A percentile compares a stretch with the other conserved stretches of the same genome.
These are phyloP conservation scores for Gentiana macrophylla DNA, from an alignment of 257 asterid species.

Conservation along the genomic window DNA sequence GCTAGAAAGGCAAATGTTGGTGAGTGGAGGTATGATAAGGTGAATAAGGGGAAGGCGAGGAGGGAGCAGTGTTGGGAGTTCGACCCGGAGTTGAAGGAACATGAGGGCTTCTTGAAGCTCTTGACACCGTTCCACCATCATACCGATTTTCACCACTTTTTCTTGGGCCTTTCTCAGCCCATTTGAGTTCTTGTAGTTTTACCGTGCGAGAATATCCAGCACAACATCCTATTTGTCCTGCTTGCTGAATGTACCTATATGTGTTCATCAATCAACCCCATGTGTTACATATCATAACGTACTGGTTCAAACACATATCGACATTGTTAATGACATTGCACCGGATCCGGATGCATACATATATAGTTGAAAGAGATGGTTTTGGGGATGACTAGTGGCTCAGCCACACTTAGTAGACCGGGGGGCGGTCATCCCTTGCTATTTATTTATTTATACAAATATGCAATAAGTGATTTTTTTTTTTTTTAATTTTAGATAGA, in stretches of 20 bases:
- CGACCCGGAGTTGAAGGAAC: slow-evolving; percentile 12
- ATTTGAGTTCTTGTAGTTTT: slow-evolving; percentile 56
- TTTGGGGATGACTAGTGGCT: no score
- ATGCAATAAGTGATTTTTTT: no score
- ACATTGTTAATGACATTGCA: no score
- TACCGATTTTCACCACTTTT: slow-evolving; percentile 30
- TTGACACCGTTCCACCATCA: slow-evolving; percentile 20
- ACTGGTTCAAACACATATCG: background rate
- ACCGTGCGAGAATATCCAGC: slow-evolving; percentile 35
- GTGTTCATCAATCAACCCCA: background rate
- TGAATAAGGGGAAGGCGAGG: background rate
- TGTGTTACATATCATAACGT: no score
- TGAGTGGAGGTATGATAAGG: background rate
- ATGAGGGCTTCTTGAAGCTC: slow-evolving; percentile 31
- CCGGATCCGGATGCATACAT: background rate
- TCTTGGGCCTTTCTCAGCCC: slow-evolving; percentile 65
- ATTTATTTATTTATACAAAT: no score
- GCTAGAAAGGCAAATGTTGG: background rate
- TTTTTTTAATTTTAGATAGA: no score
- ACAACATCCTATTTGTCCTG: slow-evolving; percentile 48
- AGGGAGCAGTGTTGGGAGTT: background rate
- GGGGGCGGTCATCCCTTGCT: background rate
- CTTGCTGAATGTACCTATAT: slow-evolving; percentile 45
- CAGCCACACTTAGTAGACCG: background rate
- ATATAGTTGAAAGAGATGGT: background rate